These are phyloP conservation scores for Euphorbia pulcherrima DNA, from an alignment of 345 rosid genomes.

Conservation along the genomic window DNA sequence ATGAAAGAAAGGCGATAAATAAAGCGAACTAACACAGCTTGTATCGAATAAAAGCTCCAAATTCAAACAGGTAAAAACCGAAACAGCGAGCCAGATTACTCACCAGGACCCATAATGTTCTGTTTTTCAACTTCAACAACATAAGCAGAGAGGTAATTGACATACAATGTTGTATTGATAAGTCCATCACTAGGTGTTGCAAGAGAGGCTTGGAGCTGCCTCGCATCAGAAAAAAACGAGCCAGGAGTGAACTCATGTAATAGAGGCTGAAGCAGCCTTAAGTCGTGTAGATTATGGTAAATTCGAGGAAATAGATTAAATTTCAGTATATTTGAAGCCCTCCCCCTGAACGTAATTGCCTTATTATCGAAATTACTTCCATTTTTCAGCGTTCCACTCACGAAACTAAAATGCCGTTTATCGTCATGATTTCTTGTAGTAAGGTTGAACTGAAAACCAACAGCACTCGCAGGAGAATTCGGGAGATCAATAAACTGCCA, in stretches of 20 bases:
- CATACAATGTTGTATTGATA: slow-evolving; percentile 68
- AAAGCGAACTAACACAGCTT: not conserved
- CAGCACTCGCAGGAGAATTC: slow-evolving; percentile 72
- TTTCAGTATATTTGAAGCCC: slow-evolving; percentile 52
- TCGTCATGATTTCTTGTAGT: slow-evolving; percentile 46
- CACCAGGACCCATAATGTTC: slow-evolving; percentile 78
- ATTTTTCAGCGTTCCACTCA: slow-evolving; percentile 66
- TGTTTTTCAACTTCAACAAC: slow-evolving; percentile 70
- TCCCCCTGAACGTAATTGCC: slow-evolving; percentile 84
- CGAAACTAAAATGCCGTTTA: slow-evolving; percentile 62
- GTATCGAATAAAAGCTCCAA: not conserved
- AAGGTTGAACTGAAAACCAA: slow-evolving; percentile 79
- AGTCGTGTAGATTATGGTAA: slow-evolving; percentile 59
- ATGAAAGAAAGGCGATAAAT: not conserved
- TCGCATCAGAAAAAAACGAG: slow-evolving; percentile 47
- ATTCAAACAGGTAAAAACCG: not conserved
- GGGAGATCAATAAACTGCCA: slow-evolving; percentile 92
- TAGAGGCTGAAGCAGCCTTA: slow-evolving; percentile 82
- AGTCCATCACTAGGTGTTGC: slow-evolving; percentile 58
- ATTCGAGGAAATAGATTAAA: slow-evolving; percentile 78
- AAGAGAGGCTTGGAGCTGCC: slow-evolving; percentile 70
- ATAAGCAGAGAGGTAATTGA: slow-evolving; percentile 78
- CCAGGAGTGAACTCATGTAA: slow-evolving; percentile 88
- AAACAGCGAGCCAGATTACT: slow-evolving; percentile 29
- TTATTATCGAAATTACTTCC: slow-evolving; percentile 54